Conservation (phyloP, 2,329 filamentous ascomycete species). For the Arthrobotrys conoides region DNA sequence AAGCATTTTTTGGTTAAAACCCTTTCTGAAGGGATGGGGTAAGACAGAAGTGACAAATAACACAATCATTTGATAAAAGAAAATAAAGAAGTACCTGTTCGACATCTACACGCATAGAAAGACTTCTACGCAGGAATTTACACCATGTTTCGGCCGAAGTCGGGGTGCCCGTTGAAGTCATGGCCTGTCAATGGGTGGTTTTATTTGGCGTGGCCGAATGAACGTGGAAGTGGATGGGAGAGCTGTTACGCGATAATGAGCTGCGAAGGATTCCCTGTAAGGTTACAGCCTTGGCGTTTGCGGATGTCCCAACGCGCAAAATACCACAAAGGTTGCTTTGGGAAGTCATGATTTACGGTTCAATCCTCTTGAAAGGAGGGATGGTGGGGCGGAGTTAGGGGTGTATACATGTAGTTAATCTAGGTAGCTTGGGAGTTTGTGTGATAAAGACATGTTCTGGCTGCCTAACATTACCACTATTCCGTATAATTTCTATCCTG, state of each 20-base stretch:
- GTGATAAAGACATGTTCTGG: no score
- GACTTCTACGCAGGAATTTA: conserved; percentile 56
- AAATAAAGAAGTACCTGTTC: conserved; percentile 41
- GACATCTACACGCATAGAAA: conserved; percentile 55
- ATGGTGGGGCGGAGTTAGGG: background rate
- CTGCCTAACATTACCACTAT: no score
- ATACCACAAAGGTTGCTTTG: background rate
- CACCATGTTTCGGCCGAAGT: conserved; percentile 48
- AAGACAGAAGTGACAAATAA: background rate
- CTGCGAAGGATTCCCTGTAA: conserved; percentile 33
- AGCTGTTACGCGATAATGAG: conserved; percentile 16
- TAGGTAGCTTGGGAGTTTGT: no score
- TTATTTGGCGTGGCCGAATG: conserved; percentile 9
- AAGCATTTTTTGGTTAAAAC: conserved; percentile 44
- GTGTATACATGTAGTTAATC: no score
- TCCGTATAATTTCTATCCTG: no score
- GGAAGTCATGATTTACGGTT: background rate
- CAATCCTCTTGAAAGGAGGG: background rate
- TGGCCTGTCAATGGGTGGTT: background rate
- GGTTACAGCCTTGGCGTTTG: conserved; percentile 24
- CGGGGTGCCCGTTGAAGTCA: conserved; percentile 12
- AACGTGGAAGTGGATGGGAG: conserved; percentile 3
- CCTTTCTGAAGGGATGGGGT: conserved; percentile 34
- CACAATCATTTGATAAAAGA: no score
- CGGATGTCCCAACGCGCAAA: conserved; percentile 13